These are phyloP conservation scores for Nitzschia sp. DNA, from an alignment of 108 stramenopile genomes.

Conservation along the genomic window DNA sequence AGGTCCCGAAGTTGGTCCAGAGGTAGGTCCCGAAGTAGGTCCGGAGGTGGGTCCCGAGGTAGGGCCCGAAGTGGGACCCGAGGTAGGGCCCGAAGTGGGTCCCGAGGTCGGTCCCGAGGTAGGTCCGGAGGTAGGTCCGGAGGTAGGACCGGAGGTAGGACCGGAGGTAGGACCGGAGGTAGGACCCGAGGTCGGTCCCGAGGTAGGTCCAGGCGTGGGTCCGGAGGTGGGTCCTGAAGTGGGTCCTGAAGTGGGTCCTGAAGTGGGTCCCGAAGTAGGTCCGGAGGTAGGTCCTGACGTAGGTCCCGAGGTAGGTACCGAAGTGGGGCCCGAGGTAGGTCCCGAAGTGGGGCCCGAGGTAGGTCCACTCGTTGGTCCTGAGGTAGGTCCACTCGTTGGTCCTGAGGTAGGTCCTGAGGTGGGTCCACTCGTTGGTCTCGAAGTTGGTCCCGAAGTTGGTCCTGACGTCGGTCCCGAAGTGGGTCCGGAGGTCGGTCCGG, in stretches of 20 bases:
- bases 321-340: conserved; percentile 8
- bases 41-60: background rate
- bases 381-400: background rate
- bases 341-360: conserved; percentile 8
- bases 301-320: background rate
- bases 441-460: conserved; percentile 18
- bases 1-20: background rate
- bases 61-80: background rate
- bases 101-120: background rate
- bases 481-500: conserved; percentile 2
- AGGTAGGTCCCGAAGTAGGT: conserved; percentile 11
- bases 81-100: background rate
- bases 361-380: background rate
- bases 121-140: background rate
- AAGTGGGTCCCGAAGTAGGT: background rate
- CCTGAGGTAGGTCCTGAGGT: conserved; percentile 7
- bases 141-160: conserved; percentile 11
- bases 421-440: background rate
- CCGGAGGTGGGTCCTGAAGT: conserved; percentile 5
- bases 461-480: conserved; percentile 16
- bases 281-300: background rate
- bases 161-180: conserved; percentile 5
- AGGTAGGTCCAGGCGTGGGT: background rate
- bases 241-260: background rate
- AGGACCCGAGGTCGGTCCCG: conserved; percentile 5